Conservation (phyloP, 2,329 filamentous ascomycete genomes). For the Arthroderma uncinatum region DNA sequence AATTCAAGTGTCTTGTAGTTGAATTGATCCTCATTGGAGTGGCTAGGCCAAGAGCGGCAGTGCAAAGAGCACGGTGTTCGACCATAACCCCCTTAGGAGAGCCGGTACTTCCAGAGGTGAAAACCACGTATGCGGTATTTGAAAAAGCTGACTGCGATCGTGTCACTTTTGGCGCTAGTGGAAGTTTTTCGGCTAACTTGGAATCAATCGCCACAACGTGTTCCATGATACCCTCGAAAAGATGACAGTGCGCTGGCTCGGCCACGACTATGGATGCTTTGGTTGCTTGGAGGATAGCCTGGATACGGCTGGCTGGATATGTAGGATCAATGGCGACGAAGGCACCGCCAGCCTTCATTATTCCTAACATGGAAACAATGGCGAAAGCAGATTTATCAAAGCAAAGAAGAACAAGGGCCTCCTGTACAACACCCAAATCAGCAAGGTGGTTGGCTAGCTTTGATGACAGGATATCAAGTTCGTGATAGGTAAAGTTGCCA, state of each 20-base stretch:
- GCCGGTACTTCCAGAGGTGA: slow-evolving; percentile 42
- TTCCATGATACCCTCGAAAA: slow-evolving; percentile 6
- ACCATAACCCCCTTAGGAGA: slow-evolving; percentile 43
- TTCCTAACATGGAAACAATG: slow-evolving; percentile 39
- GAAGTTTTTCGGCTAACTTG: slow-evolving; percentile 9
- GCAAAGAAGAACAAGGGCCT: slow-evolving; percentile 57
- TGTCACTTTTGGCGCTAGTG: slow-evolving; percentile 5
- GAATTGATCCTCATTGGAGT: slow-evolving; percentile 33
- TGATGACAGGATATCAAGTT: slow-evolving; percentile 56
- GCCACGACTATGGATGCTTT: slow-evolving; percentile 15
- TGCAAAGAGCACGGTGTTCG: slow-evolving; percentile 42
- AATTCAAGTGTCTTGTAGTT: slow-evolving; percentile 45
- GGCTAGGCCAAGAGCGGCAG: slow-evolving; percentile 43
- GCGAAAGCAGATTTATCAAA: slow-evolving; percentile 65
- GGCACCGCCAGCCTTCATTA: slow-evolving; percentile 23
- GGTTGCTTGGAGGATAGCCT: slow-evolving; percentile 17
- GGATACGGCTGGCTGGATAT: slow-evolving; percentile 19
- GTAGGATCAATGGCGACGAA: slow-evolving; percentile 24
- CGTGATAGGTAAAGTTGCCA: slow-evolving; percentile 46
- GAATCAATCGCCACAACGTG: slow-evolving; percentile 8
- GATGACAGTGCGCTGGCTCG: slow-evolving; percentile 6
- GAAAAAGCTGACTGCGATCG: slow-evolving; percentile 9
- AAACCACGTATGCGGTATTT: slow-evolving; percentile 42
- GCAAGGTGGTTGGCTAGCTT: slow-evolving; percentile 49
- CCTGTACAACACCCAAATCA: slow-evolving; percentile 36